These are phyloP conservation scores for Neocatenulostroma microsporum DNA, from an alignment of 2,329 filamentous ascomycete genomes.

Conservation along the genomic window DNA sequence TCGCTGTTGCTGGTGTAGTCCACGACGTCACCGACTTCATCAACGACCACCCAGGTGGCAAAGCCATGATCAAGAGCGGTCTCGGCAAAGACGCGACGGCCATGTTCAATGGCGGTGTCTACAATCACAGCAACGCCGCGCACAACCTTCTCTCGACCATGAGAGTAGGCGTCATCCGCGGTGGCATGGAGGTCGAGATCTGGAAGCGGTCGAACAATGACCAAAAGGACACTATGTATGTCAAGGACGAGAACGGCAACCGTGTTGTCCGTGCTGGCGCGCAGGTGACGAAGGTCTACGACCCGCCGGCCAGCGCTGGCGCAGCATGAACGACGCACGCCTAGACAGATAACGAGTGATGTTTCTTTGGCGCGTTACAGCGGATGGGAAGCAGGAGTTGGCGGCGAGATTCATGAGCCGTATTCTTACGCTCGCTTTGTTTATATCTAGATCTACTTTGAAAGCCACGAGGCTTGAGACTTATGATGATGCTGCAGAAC, in stretches of 20 bases:
- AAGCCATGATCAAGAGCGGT: constrained; percentile 72
- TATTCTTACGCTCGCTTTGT: too few relatives aligned
- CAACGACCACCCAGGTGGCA: constrained; percentile 83
- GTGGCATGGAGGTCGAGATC: constrained; percentile 83
- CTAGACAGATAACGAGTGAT: too few relatives aligned
- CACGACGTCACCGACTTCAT: constrained; percentile 80
- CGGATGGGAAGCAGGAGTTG: too few relatives aligned
- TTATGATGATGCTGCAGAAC: too few relatives aligned
- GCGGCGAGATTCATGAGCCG: too few relatives aligned
- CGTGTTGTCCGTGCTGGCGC: constrained; percentile 77
- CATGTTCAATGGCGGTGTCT: constrained; percentile 87
- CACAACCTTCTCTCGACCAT: constrained; percentile 85
- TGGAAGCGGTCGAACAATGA: constrained; percentile 82
- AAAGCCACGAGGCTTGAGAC: too few relatives aligned
- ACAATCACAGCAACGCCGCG: constrained; percentile 81
- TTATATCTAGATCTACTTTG: too few relatives aligned
- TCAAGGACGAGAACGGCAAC: constrained; percentile 73
- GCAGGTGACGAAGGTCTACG: constrained; percentile 74
- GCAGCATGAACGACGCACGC: constrained; percentile 66
- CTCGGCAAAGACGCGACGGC: constrained; percentile 83
- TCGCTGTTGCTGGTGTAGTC: constrained; percentile 75
- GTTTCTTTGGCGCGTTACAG: too few relatives aligned
- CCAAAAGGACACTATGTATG: constrained; percentile 68
- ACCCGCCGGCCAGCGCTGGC: constrained; percentile 74
- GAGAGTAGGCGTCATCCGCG: constrained; percentile 77